Evolutionary conservation across 2,329 filamentous ascomycete genomes (phyloP).

Genomic region (Penicillium frequentans): DNA sequence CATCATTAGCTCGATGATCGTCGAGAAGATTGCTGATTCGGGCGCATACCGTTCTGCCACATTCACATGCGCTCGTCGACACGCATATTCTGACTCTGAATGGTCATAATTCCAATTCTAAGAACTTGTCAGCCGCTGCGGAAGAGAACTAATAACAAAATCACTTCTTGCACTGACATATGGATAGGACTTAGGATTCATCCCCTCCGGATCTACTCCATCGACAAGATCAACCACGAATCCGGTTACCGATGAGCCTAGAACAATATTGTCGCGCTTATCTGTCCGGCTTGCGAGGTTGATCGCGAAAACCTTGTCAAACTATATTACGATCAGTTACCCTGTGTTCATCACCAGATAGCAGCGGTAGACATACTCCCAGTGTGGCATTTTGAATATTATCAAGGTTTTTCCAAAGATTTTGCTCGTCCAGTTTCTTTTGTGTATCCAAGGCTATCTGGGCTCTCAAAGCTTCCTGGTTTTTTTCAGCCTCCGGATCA

Average conservation of each 20-base stretch:
- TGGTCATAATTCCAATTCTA: constrained; percentile 24
- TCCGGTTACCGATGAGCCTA: constrained; percentile 17
- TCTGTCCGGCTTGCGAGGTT: constrained; percentile 20
- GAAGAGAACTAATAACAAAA: neutral
- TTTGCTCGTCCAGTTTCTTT: no score
- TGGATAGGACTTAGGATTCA: constrained; percentile 17
- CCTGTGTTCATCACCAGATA: no score
- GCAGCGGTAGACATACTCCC: no score
- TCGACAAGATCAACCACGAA: constrained; percentile 20
- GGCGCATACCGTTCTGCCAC: constrained; percentile 16
- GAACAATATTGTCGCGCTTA: constrained; percentile 22
- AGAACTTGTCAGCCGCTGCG: neutral
- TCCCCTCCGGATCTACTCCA: constrained; percentile 14
- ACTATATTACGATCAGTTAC: neutral
- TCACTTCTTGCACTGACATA: constrained; percentile 9
- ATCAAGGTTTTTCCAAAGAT: no score
- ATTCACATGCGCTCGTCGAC: constrained; percentile 22
- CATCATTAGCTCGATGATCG: neutral
- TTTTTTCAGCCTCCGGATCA: no score
- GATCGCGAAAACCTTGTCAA: constrained; percentile 20
- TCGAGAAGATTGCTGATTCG: no score
- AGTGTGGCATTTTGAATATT: no score
- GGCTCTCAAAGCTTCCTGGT: no score
- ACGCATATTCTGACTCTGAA: constrained; percentile 15
- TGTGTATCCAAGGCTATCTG: no score